Percentiles rank a stretch among this genome's conserved stretches.
These are phyloP conservation scores for Monilinia laxa DNA, from an alignment of 2,329 filamentous ascomycete genomes.

Conservation along the genomic window DNA sequence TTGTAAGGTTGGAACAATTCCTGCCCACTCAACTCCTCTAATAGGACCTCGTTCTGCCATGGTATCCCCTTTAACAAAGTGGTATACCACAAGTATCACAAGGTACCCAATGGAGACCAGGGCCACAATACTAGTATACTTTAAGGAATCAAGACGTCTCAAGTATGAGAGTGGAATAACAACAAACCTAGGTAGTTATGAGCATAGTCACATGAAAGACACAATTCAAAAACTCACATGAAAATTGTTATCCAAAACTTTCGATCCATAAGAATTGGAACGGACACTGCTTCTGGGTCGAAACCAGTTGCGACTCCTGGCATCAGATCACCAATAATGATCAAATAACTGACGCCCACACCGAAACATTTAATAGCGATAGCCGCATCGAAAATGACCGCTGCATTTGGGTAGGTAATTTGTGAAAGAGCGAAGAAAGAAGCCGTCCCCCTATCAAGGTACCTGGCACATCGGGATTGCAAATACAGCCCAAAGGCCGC, in stretches of 20 bases:
- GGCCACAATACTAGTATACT: conserved; percentile 93
- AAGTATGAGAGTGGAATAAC: conserved; percentile 95
- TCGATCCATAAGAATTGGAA: conserved; percentile 79
- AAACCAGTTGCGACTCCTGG: conserved; percentile 88
- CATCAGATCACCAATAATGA: conserved; percentile 98
- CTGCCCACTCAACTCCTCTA: conserved; percentile 74
- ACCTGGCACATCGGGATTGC: conserved; percentile 87
- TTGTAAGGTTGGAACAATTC: conserved; percentile 74
- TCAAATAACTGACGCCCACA: conserved; percentile 94
- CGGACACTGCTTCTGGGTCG: conserved; percentile 58
- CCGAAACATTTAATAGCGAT: conserved; percentile 99
- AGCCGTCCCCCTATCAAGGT: conserved; percentile 82
- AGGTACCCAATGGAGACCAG: conserved; percentile 92
- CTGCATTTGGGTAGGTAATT: conserved; percentile 93
- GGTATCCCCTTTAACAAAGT: conserved; percentile 78
- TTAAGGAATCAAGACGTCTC: conserved; percentile 86
- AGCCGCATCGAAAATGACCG: conserved; percentile 90
- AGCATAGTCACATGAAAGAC: neutral
- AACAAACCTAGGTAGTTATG: conserved; percentile 59
- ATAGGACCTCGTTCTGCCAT: conserved; percentile 72
- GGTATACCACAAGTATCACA: conserved; percentile 88
- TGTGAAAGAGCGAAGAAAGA: conserved; percentile 98
- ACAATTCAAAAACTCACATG: conserved; percentile 58
- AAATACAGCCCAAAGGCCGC: conserved; percentile 93
- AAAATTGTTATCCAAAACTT: conserved; percentile 98